A percentile compares a stretch with the other conserved stretches of the same genome.
Conservation (phyloP, 202 grass and related monocot species). For the Zizania palustris region DNA sequence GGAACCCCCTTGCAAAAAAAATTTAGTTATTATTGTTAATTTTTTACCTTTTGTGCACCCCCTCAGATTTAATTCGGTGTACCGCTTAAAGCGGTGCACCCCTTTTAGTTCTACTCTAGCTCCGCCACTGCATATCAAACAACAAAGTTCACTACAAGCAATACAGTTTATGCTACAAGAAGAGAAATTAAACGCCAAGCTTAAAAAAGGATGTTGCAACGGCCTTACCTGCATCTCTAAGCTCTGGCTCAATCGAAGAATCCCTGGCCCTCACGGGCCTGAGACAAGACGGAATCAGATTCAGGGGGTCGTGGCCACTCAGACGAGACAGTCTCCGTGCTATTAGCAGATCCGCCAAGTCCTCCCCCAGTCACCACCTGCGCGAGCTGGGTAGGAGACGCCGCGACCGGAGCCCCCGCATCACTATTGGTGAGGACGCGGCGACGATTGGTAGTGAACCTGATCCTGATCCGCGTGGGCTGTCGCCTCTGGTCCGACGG, state of each 20-base stretch:
- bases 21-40: too few species aligned
- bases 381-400: constrained; percentile 55
- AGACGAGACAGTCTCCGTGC: constrained; percentile 56
- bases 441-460: constrained; percentile 32
- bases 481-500: not conserved
- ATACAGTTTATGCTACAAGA: constrained; percentile 4
- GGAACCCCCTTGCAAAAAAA: too few species aligned
- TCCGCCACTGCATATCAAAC: too few species aligned
- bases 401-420: constrained; percentile 3
- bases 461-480: constrained; percentile 46
- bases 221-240: constrained; percentile 37
- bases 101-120: too few species aligned
- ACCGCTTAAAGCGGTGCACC: too few species aligned
- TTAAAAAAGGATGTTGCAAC: not conserved
- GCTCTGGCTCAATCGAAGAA: constrained; percentile 47
- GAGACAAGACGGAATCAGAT: constrained; percentile 47
- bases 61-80: too few species aligned
- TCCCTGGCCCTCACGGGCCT: constrained; percentile 31
- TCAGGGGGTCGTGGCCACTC: constrained; percentile 55
- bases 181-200: not conserved
- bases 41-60: too few species aligned
- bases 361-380: constrained; percentile 48
- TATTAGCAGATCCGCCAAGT: constrained; percentile 48
- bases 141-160: not conserved
- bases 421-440: not conserved